Evolutionary conservation across 805 yeast genomes (phyloP), one percentile per base, ranked within the genome.

Genomic region (Saturnispora gosingensis): DNA sequence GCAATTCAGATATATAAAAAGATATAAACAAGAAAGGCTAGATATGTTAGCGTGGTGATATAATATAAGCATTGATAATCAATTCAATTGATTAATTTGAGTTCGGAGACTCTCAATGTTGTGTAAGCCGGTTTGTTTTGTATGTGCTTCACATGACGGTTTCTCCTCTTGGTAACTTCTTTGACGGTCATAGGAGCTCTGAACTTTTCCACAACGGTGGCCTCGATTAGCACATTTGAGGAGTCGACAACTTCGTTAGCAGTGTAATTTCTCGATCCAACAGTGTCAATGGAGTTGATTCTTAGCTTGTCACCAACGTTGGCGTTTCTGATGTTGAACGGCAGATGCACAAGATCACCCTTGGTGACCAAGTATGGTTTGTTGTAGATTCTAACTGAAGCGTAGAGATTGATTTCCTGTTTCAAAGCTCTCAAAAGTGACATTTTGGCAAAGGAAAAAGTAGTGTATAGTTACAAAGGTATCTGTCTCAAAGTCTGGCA

Each of bases 251-350:
- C 75, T 46, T 79, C 82, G 49, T 77, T 73, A 53, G 78, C 75
- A 11, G 89, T 88, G 70, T 78, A 85, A 63, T 88, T 84, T 46
- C 96, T 82, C 8, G 95, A 82, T 2, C 99, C 99, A 28, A 93
- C 68, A 10, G 88, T 82, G 15, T 83, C 78, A 35, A 91, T 89
- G 59, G 88, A 83, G 55, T 78, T 80, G 63, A 93, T 76, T 46
- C 74, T 70, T 48, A 93, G 72, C n/a, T 74, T 73, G 66, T 90
- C 97, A 18, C 99, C 99, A 4, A 91, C 82, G 49, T 81, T 75
- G 10, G 84, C 93, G 50, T 80, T 78, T 60, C 81, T 83, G 72
- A 93, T 64, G 56, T 81, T 78, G 67, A 79, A 90, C 3, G 97
- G 97, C 39, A 93, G 68, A 24, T 81, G 76, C 49, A 93, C 77